These are phyloP conservation scores for Rhizopus microsporus DNA, from an alignment of 371 early-diverging fungal species.

Conservation along the genomic window DNA sequence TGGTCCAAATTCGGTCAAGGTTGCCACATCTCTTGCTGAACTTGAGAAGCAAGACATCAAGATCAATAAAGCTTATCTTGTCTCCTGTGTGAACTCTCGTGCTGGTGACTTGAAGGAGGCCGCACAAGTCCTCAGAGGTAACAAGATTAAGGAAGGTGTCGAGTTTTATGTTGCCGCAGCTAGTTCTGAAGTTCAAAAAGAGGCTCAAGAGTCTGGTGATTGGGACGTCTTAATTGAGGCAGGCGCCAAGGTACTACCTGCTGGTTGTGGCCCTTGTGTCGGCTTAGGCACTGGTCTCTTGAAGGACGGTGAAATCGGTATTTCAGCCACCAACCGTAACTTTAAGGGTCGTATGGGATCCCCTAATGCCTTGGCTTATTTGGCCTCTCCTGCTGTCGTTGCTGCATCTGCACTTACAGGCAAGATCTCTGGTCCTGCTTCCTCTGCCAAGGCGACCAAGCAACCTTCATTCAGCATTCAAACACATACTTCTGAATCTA, in stretches of 20 bases:
- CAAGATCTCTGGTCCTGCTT: slow-evolving; percentile 70
- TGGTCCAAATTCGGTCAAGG: slow-evolving; percentile 95
- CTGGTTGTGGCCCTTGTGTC: slow-evolving; percentile 97
- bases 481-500: slow-evolving; percentile 25
- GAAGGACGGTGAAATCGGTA: slow-evolving; percentile 93
- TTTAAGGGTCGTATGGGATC: slow-evolving; percentile 98
- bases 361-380: slow-evolving; percentile 84
- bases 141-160: slow-evolving; percentile 81
- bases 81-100: slow-evolving; percentile 93
- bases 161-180: slow-evolving; percentile 96
- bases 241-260: slow-evolving; percentile 87
- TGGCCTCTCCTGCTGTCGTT: slow-evolving; percentile 92
- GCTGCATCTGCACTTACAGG: slow-evolving; percentile 89
- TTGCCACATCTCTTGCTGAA: slow-evolving; percentile 76
- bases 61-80: slow-evolving; percentile 95
- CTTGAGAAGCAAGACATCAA: slow-evolving; percentile 69
- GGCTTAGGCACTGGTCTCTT: slow-evolving; percentile 90
- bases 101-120: slow-evolving; percentile 85
- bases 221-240: slow-evolving; percentile 87
- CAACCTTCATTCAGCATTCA: slow-evolving; percentile 22
- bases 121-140: slow-evolving; percentile 77
- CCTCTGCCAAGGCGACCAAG: slow-evolving; percentile 21
- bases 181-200: slow-evolving; percentile 84
- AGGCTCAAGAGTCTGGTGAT: slow-evolving; percentile 81
- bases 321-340: slow-evolving; percentile 96